Percentiles rank a stretch among this genome's conserved stretches.
Conservation (phyloP, 148 eudicot species). For the Dysphania ambrosioides region DNA sequence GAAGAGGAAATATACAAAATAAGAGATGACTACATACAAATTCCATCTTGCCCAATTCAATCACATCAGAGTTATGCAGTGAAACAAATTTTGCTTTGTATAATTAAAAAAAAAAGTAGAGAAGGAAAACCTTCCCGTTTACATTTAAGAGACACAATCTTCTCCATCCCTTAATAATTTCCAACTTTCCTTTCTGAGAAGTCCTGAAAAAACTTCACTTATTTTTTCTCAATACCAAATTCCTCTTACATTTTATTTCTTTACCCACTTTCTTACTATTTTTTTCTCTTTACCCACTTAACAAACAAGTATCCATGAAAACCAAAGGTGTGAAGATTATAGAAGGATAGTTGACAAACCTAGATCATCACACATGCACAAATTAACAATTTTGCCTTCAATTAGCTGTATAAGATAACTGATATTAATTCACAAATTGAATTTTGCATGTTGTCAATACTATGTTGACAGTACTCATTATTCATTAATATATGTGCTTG, state of each 20-base stretch:
- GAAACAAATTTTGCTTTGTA: not conserved
- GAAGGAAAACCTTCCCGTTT: not conserved
- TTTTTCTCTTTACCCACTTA: not conserved
- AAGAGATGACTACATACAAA: not conserved
- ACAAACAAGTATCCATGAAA: not conserved
- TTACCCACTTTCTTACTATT: not conserved
- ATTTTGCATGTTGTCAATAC: no score
- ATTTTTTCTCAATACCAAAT: no score
- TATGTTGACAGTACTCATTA: no score
- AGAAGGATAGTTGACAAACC: not conserved
- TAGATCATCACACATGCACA: no score
- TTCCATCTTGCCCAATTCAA: not conserved
- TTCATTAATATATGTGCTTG: no score
- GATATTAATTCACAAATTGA: no score
- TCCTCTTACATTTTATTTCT: not conserved
- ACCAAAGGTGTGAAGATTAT: not conserved
- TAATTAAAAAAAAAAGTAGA: not conserved
- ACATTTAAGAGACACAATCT: not conserved
- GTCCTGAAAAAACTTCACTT: not conserved
- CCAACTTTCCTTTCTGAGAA: not conserved
- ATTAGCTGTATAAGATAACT: no score
- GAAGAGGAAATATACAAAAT: not conserved
- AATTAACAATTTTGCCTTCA: no score
- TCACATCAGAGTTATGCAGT: not conserved
- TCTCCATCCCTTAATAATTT: no score